Evolutionary conservation across 148 eudicot genomes (phyloP), one percentile per base, ranked within the genome.

Genomic region (Camellia lanceoleosa): DNA sequence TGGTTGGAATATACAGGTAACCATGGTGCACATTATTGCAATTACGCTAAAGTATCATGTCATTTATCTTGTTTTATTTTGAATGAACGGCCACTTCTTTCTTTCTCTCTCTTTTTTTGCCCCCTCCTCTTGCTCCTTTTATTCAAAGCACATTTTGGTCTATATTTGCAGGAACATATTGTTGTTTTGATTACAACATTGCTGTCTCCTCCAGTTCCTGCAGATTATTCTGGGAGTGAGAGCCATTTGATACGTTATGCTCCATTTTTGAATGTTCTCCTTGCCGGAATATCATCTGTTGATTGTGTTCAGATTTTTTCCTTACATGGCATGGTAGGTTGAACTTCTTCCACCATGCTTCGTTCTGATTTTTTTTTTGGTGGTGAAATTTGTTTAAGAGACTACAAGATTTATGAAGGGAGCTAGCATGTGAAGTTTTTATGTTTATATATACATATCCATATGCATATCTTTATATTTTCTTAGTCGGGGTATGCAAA

Each of bases 1-100:
- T 86, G 99, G 99, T 80, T 96, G 99, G 99, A 96, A 90, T 82
- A 88, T 96, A 77, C 99, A 96, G 97, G 99, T 96, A 88, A 88
- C 43, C 44, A 60, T 18, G 76, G 62, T 79, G 73, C 70, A 63
- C 61, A 30, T 0, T 81, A 23, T 66, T 47, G 59, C 0, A 13
- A 58, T 82, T 56, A 66, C 41, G n/a, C 69, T 18, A 23, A 68
- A 67, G 18, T 42, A 60, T 81, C 30, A 68, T 47, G 4, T 58
- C 67, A 56, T n/a, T 65, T 71, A 10, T 20, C 47, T 68, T 47
- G 47, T 73, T 62, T 19, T 76, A 41, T 30, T 64, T 65, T 65
- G 64, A 14, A 41, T 44, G 77, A 55, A 41, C 47, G n/a, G 59
- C 55, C 18, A 54, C 1, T 58, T 80, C 68, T 75, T 47, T 65